A percentile compares a stretch with the other conserved stretches of the same genome.
Evolutionary conservation across 345 rosid species (phyloP).

Genomic region (Pelargonium nanum): DNA sequence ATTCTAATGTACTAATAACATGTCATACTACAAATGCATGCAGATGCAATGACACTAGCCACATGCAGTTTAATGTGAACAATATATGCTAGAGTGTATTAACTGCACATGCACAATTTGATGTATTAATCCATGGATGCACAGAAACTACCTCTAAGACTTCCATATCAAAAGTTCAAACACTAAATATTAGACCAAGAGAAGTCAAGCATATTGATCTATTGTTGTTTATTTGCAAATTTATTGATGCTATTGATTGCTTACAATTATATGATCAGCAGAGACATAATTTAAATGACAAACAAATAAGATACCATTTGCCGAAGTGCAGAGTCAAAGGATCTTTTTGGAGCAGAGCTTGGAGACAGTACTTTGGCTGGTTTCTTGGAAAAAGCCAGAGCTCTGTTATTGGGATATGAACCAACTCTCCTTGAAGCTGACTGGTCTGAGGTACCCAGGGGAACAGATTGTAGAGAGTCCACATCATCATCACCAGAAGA

Average conservation of each 20-base stretch:
- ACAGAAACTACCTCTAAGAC: background rate
- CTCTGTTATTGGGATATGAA: conserved; percentile 50
- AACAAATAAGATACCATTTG: conserved; percentile 54
- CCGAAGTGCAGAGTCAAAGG: conserved; percentile 61
- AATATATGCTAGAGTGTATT: background rate
- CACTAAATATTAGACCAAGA: too few relatives aligned
- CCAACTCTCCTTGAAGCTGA: conserved; percentile 43
- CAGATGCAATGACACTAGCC: background rate
- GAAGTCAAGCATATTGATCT: too few relatives aligned
- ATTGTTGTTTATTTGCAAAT: conserved; percentile 5
- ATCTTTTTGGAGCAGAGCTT: conserved; percentile 77
- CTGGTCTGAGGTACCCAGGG: conserved; percentile 38
- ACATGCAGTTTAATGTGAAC: background rate
- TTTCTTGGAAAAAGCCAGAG: conserved; percentile 53
- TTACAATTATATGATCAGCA: background rate
- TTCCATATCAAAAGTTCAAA: background rate
- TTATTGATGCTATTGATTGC: background rate
- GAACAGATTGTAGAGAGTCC: conserved; percentile 58
- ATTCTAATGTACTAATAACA: background rate
- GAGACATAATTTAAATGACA: conserved; percentile 3
- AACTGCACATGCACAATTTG: background rate
- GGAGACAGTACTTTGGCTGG: conserved; percentile 41
- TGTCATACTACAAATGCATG: background rate
- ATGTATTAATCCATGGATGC: background rate
- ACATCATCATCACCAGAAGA: conserved; percentile 89